These are phyloP conservation scores for Penicillium sp. DNA, from an alignment of 2,329 filamentous ascomycete genomes.

Conservation along the genomic window DNA sequence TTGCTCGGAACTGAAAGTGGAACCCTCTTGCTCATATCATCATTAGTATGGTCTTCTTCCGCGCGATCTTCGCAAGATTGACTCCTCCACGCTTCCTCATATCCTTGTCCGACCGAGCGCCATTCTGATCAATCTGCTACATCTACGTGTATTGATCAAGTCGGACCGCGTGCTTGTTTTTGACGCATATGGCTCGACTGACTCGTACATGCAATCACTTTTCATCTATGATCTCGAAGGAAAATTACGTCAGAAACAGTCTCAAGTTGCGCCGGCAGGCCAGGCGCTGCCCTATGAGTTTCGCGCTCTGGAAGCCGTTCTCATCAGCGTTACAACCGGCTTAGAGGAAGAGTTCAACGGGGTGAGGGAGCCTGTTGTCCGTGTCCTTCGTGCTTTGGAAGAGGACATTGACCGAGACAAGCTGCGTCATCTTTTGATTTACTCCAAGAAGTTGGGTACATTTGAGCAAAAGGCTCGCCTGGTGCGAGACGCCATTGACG, in stretches of 20 bases:
- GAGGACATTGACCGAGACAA: conserved; percentile 96
- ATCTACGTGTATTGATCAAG: conserved; percentile 92
- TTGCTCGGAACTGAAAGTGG: conserved; percentile 49
- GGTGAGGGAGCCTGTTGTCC: conserved; percentile 84
- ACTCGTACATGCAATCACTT: conserved; percentile 88
- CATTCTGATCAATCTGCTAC: conserved; percentile 92
- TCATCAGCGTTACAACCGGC: conserved; percentile 87
- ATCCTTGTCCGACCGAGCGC: conserved; percentile 89
- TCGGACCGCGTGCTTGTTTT: conserved; percentile 90
- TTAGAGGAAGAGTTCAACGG: conserved; percentile 92
- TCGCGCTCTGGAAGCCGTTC: conserved; percentile 85
- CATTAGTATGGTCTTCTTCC: conserved; percentile 79
- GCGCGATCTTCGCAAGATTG: conserved; percentile 93
- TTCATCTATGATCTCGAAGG: conserved; percentile 98
- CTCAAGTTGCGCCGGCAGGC: conserved; percentile 32
- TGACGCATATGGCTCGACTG: conserved; percentile 89
- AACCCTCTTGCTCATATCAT: conserved; percentile 1
- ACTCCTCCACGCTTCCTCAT: conserved; percentile 89
- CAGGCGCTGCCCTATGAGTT: conserved; percentile 86
- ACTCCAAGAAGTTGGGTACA: conserved; percentile 90
- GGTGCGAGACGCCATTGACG: conserved; percentile 89
- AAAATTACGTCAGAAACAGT: conserved; percentile 76
- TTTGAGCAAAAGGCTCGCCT: conserved; percentile 96
- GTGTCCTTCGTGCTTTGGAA: conserved; percentile 81
- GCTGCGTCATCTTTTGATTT: conserved; percentile 79